phyloP scores from a whole-genome alignment of 2,329 filamentous ascomycete species.

The Bipolaris zeicola region DNA sequence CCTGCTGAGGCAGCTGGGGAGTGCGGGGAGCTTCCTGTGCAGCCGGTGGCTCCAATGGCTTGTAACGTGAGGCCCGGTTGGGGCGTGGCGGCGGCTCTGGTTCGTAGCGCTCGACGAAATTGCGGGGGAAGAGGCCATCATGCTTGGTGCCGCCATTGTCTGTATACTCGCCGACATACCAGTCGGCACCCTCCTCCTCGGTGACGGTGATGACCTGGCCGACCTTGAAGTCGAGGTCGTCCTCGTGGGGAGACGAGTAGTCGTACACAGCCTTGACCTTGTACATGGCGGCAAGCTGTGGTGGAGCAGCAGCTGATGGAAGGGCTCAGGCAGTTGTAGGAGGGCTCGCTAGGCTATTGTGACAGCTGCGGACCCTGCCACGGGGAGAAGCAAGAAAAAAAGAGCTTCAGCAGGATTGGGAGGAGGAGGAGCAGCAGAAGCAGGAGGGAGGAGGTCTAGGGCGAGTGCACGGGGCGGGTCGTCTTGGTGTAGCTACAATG shows the following conservation, averaged over 20 bases:
- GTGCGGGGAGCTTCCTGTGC: slow-evolving; percentile 36
- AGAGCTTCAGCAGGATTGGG: slow-evolving; percentile 3
- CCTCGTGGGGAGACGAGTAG: slow-evolving; percentile 89
- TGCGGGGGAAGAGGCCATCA: slow-evolving; percentile 90
- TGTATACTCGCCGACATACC: slow-evolving; percentile 88
- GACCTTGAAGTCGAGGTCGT: slow-evolving; percentile 84
- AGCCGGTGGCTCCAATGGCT: slow-evolving; percentile 42
- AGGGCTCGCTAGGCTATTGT: slow-evolving; percentile 5
- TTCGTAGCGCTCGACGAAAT: slow-evolving; percentile 97
- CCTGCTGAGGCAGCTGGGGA: slow-evolving; percentile 39
- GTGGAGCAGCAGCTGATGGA: neutral
- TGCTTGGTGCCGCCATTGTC: slow-evolving; percentile 75
- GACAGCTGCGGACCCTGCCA: slow-evolving; percentile 21
- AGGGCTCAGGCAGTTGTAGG: slow-evolving; percentile 2
- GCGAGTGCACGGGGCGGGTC: slow-evolving; percentile 17
- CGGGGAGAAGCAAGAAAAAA: slow-evolving; percentile 9
- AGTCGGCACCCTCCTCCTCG: slow-evolving; percentile 89
- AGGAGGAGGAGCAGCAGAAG: neutral
- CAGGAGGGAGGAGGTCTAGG: neutral
- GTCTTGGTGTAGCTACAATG: slow-evolving; percentile 22
- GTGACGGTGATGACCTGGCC: slow-evolving; percentile 94
- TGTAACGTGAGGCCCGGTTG: slow-evolving; percentile 65
- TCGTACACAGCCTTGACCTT: slow-evolving; percentile 97
- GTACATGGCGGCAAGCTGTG: slow-evolving; percentile 59
- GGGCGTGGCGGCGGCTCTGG: slow-evolving; percentile 88